Conservation (phyloP, 352 stramenopile genomes). For the Phytophthora fragariaefolia region DNA sequence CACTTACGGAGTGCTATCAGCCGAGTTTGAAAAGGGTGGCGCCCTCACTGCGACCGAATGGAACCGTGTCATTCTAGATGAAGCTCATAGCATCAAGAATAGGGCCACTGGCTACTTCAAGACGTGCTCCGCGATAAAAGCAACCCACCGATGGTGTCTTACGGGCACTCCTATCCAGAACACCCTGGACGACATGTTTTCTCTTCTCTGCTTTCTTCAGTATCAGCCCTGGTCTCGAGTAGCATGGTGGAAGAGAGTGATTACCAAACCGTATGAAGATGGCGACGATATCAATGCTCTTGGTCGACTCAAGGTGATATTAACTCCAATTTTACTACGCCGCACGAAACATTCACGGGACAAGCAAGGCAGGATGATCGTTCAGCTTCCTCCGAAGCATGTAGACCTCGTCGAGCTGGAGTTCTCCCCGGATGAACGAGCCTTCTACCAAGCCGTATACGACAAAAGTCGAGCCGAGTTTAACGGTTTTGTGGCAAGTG, state of each 20-base stretch:
- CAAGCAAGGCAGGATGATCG: slow-evolving; percentile 61
- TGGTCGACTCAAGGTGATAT: slow-evolving; percentile 65
- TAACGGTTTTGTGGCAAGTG: slow-evolving; percentile 85
- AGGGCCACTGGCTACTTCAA: slow-evolving; percentile 76
- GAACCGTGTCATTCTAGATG: slow-evolving; percentile 91
- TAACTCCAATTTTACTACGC: slow-evolving; percentile 82
- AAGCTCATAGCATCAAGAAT: slow-evolving; percentile 94
- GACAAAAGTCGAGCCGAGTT: slow-evolving; percentile 89
- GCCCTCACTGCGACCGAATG: slow-evolving; percentile 55
- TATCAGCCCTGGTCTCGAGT: slow-evolving; percentile 87
- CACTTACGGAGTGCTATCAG: slow-evolving; percentile 83
- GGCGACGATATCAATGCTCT: slow-evolving; percentile 67
- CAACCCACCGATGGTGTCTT: slow-evolving; percentile 88
- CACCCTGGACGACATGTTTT: slow-evolving; percentile 87
- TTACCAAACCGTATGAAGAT: slow-evolving; percentile 79
- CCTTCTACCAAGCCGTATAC: slow-evolving; percentile 90
- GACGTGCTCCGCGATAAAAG: slow-evolving; percentile 56
- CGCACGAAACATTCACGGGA: slow-evolving; percentile 87
- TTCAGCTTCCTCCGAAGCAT: slow-evolving; percentile 76
- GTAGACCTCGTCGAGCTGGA: slow-evolving; percentile 69
- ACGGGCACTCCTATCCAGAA: slow-evolving; percentile 93
- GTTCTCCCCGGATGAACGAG: slow-evolving; percentile 79
- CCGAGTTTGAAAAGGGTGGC: slow-evolving; percentile 68
- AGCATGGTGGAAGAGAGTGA: slow-evolving; percentile 87
- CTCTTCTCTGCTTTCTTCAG: slow-evolving; percentile 83